Evolutionary conservation across 345 rosid species (phyloP).

Genomic region (Sisymbrium altissimum): DNA sequence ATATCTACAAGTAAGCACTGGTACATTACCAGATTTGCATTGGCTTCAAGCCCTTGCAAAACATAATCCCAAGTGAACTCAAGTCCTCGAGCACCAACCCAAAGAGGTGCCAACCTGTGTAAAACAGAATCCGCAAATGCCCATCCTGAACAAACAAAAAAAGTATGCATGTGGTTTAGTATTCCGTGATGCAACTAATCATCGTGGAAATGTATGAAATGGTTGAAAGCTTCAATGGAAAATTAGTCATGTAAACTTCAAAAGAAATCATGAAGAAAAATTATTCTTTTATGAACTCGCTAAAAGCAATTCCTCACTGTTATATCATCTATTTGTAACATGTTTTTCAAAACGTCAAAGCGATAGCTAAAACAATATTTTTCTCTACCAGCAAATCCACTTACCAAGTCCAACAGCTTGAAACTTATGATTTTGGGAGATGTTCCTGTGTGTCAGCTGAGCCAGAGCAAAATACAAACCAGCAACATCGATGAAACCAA

Average conservation of each 20-base stretch:
- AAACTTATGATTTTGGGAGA: slow-evolving; percentile 94
- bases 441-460: slow-evolving; percentile 90
- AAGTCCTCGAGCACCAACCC: slow-evolving; percentile 96
- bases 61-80: slow-evolving; percentile 95
- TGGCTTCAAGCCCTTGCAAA: slow-evolving; percentile 95
- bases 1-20: not conserved
- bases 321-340: not conserved
- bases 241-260: not conserved
- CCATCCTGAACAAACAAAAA: slow-evolving; percentile 80
- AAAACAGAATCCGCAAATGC: slow-evolving; percentile 96
- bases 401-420: slow-evolving; percentile 97
- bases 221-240: not conserved
- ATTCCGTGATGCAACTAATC: not conserved
- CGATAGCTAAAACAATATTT: not conserved
- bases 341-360: not conserved
- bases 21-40: slow-evolving; percentile 75
- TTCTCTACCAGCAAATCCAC: slow-evolving; percentile 20
- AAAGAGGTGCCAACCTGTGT: slow-evolving; percentile 90
- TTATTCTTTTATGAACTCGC: not conserved
- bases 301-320: not conserved
- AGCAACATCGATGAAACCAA: slow-evolving; percentile 95
- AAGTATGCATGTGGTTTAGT: not conserved
- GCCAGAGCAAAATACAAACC: slow-evolving; percentile 91
- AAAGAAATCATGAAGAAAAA: not conserved
- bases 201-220: not conserved